Percentiles rank a stretch among this genome's conserved stretches.
Conservation (phyloP, 2,329 filamentous ascomycete species). For the Talaromyces piceae region DNA sequence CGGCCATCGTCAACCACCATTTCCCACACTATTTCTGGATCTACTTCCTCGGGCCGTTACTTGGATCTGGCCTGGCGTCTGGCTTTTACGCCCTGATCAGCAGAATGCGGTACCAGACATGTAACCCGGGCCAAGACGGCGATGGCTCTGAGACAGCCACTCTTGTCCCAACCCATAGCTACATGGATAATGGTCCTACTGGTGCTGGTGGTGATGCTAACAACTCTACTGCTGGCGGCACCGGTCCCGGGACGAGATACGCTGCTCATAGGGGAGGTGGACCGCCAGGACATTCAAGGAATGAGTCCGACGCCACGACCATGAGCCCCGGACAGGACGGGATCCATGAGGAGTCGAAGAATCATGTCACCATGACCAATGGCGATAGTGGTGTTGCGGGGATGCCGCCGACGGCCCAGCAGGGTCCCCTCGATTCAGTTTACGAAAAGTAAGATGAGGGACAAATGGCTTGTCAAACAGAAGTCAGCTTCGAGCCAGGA, state of each 20-base stretch:
- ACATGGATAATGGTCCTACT: not conserved
- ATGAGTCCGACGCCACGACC: constrained; percentile 6
- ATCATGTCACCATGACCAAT: not conserved
- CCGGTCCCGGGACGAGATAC: no score
- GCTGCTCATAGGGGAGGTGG: no score
- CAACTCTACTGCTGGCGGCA: no score
- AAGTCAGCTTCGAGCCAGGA: no score
- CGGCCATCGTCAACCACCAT: constrained; percentile 37
- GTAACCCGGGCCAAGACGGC: constrained; percentile 52
- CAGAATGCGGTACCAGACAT: constrained; percentile 36
- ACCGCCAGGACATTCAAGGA: not conserved
- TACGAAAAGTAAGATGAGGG: not conserved
- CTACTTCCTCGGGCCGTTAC: constrained; percentile 43
- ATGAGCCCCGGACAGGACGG: not conserved
- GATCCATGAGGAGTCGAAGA: not conserved
- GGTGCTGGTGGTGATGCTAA: not conserved
- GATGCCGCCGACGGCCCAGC: not conserved
- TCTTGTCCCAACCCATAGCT: not conserved
- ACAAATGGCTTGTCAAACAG: not conserved
- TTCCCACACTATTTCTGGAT: constrained; percentile 46
- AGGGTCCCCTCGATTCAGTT: not conserved
- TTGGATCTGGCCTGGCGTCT: constrained; percentile 42
- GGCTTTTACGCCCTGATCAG: constrained; percentile 45
- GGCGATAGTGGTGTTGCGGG: not conserved
- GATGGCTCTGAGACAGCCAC: constrained; percentile 20